Conservation (phyloP, 1,139 yeast species). For the Blastobotrys indianensis region DNA sequence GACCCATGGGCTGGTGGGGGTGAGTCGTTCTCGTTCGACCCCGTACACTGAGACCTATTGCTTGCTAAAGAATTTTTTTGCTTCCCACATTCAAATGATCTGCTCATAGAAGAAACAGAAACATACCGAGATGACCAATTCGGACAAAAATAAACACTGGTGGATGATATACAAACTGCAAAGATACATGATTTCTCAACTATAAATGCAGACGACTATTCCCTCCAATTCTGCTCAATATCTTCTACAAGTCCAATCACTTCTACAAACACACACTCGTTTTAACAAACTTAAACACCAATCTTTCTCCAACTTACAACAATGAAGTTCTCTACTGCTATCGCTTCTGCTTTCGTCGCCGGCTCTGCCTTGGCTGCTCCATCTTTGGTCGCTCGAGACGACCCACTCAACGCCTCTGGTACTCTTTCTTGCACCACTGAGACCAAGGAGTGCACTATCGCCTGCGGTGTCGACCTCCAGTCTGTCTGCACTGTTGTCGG, state of each 20-base stretch:
- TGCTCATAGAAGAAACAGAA: neutral
- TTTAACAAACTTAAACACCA: neutral
- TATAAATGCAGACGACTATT: constrained; percentile 1
- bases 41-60: too few relatives aligned
- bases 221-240: neutral
- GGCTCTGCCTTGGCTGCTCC: constrained; percentile 10
- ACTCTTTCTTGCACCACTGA: constrained; percentile 12
- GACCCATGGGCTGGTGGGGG: too few relatives aligned
- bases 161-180: too few relatives aligned
- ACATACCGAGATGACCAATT: neutral
- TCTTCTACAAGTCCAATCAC: neutral
- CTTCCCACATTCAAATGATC: neutral
- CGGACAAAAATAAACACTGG: neutral
- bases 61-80: too few relatives aligned
- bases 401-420: constrained; percentile 5
- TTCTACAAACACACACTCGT: neutral
- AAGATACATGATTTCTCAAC: neutral
- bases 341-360: constrained; percentile 6
- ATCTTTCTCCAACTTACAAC: neutral
- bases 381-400: constrained; percentile 1
- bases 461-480: constrained; percentile 13
- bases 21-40: too few relatives aligned
- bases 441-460: constrained; percentile 14
- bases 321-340: constrained; percentile 7
- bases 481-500: constrained; percentile 14